Base-by-base conservation (phyloP, 1,139 yeast genomes). In the Pichia sp. region DNA sequence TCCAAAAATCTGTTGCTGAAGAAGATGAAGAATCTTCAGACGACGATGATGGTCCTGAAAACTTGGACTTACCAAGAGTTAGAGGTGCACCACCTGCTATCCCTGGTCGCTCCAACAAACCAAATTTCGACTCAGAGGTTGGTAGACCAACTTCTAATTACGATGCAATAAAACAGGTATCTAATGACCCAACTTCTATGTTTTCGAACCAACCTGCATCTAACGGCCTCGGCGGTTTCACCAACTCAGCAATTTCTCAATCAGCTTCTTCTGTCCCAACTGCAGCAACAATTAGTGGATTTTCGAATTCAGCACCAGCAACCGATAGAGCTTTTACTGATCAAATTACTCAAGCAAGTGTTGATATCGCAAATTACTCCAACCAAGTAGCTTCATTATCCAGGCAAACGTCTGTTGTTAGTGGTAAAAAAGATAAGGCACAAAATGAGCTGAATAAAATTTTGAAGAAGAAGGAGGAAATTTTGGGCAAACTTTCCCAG, bases 281-380 rank as follows among this genome's bases (percentile, higher is more conserved):
- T 47, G 60, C 52, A 32, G 55, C 55, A 8, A 53, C 55, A 2
- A 19, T 48, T 46, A 55, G 57, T 15, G 64, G 61, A 2, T 51
- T 61, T 8, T 48, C 58, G 1, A 58, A 65, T 77, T 45, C 49
- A 13, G 41, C 41, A 13, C 31, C 15, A 16, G 13, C 40, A 41
- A 41, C 7, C 2, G 73, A 68, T 48, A 58, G 59, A 36, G 67
- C 62, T 2, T 76, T 82, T 5, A 80, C 90, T 1, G 82, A 84
- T 30, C 84, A 86, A 65, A 74, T 90, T 50, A 84, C 95, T 0
- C 81, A 81, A 59, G 92, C 95, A 3, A 84, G 95, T 15, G 81
- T 93, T 3, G 97, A 90, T 62, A 79, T 89, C 69, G 97, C 96
- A 16, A 90, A 92, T 63, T 77, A 87, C 50, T 87, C 95, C 1